Conservation (phyloP, 2,329 filamentous ascomycete genomes). For the Septoria linicola region DNA sequence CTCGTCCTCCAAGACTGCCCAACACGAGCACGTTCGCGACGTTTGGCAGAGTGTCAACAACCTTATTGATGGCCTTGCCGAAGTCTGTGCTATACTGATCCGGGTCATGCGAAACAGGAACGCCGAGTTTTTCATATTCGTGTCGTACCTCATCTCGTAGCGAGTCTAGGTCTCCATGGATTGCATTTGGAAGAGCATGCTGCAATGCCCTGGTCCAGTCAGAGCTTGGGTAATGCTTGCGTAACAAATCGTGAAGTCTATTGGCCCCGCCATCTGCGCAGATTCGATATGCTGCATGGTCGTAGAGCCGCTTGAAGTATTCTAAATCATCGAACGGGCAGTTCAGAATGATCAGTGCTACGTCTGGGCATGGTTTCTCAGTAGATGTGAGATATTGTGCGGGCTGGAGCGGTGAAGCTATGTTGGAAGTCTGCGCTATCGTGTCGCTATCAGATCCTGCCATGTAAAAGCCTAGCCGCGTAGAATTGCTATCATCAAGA, state of each 20-base stretch:
- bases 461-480: too few species aligned
- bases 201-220: constrained; percentile 26
- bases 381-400: constrained; percentile 27
- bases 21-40: constrained; percentile 64
- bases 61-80: constrained; percentile 68
- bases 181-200: constrained; percentile 52
- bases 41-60: constrained; percentile 46
- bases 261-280: constrained; percentile 94
- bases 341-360: constrained; percentile 59
- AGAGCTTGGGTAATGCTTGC: constrained; percentile 23
- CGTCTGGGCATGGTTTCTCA: constrained; percentile 1
- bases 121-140: constrained; percentile 64
- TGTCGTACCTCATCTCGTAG: constrained; percentile 60
- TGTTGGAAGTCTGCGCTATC: background rate
- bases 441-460: too few species aligned
- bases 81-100: constrained; percentile 93
- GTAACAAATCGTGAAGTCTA: constrained; percentile 58
- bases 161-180: constrained; percentile 92
- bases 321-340: constrained; percentile 58
- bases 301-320: constrained; percentile 49
- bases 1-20: constrained; percentile 81
- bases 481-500: too few species aligned
- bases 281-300: constrained; percentile 62
- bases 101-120: constrained; percentile 66
- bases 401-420: constrained; percentile 21